Conservation (phyloP, 1,139 yeast genomes). For the Hansenula lynferdii region DNA sequence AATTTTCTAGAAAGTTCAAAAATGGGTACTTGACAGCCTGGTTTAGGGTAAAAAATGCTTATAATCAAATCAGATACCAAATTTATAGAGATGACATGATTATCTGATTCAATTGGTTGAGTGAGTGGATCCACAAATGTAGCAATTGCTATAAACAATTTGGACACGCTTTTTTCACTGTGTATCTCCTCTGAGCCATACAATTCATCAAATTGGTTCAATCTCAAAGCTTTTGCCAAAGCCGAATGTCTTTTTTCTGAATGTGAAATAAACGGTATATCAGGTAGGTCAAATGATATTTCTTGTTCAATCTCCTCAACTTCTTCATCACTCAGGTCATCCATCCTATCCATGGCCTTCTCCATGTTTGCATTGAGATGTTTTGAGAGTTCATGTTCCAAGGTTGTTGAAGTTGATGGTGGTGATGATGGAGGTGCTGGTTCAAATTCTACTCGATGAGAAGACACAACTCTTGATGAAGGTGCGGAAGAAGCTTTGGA, state of each 20-base stretch:
- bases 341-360: no score
- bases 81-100: slow-evolving; percentile 47
- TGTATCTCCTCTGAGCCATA: no score
- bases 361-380: no score
- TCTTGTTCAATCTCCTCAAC: slow-evolving; percentile 19
- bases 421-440: neutral
- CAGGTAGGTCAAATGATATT: slow-evolving; percentile 26
- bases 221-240: slow-evolving; percentile 18
- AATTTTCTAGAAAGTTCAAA: slow-evolving; percentile 40
- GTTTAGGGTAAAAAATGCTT: slow-evolving; percentile 21
- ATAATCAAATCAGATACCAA: slow-evolving; percentile 47
- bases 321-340: neutral
- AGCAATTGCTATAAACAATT: slow-evolving; percentile 23
- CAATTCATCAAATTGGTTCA: slow-evolving; percentile 4
- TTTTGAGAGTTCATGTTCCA: no score
- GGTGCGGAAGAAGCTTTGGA: slow-evolving; percentile 13
- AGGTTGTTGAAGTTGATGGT: neutral
- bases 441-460: slow-evolving; percentile 1
- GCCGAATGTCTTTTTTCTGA: slow-evolving; percentile 25
- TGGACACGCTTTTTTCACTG: slow-evolving; percentile 4
- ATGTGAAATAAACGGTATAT: slow-evolving; percentile 21
- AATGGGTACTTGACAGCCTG: slow-evolving; percentile 18
- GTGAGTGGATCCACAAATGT: neutral
- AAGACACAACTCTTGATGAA: neutral
- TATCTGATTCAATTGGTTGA: slow-evolving; percentile 48